Percentiles rank a stretch among this genome's conserved stretches.
These are phyloP conservation scores for Naganishia liquefaciens DNA, from an alignment of 1,284 basidiomycete species.

Conservation along the genomic window DNA sequence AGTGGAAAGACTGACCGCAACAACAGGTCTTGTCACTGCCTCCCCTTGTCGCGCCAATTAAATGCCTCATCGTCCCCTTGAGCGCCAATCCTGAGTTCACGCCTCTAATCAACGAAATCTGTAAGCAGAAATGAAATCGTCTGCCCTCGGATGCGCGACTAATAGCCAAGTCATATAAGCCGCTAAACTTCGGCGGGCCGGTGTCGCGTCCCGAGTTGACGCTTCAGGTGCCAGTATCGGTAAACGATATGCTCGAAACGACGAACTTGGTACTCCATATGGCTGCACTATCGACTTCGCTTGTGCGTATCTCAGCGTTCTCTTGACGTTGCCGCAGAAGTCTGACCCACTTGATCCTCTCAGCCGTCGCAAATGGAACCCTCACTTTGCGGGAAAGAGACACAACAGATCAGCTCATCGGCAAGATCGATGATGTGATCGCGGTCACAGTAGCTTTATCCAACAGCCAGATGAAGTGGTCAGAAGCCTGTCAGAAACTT, in stretches of 20 bases:
- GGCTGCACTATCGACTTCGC: constrained; percentile 97
- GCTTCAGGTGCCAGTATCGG: constrained; percentile 95
- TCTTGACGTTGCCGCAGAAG: constrained; percentile 12
- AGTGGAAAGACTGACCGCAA: constrained; percentile 11
- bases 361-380: constrained; percentile 80
- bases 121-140: constrained; percentile 60
- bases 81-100: constrained; percentile 82
- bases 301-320: constrained; percentile 61
- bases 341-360: constrained; percentile 12
- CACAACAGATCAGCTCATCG: constrained; percentile 89
- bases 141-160: constrained; percentile 33
- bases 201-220: constrained; percentile 89
- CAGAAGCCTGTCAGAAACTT: constrained; percentile 70
- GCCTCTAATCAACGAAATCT: constrained; percentile 83
- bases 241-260: constrained; percentile 94
- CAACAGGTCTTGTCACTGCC: constrained; percentile 83
- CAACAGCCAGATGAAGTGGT: constrained; percentile 73
- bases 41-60: constrained; percentile 88
- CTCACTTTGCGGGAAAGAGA: constrained; percentile 93
- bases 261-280: constrained; percentile 97
- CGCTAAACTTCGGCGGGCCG: constrained; percentile 78
- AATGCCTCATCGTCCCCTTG: constrained; percentile 94
- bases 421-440: constrained; percentile 87
- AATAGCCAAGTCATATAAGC: constrained; percentile 58
- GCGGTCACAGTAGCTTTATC: constrained; percentile 74